Conservation (phyloP, 345 rosid genomes). For the Leavenworthia alabamica region DNA sequence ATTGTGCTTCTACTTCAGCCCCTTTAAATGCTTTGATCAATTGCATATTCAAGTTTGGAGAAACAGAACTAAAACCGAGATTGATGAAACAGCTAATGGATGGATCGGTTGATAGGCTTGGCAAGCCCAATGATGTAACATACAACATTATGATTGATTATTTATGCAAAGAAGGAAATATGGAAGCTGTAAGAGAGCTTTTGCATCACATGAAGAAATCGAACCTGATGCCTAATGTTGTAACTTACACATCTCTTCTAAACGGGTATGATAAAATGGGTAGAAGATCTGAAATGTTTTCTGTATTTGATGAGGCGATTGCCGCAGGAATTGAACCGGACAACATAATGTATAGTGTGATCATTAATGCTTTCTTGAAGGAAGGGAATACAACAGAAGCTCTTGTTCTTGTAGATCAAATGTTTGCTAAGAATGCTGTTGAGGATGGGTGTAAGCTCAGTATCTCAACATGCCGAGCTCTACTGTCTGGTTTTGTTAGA, state of each 20-base stretch:
- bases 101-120: conserved; percentile 35
- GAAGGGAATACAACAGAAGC: conserved; percentile 48
- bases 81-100: conserved; percentile 40
- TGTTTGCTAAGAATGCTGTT: conserved; percentile 37
- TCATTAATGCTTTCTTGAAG: conserved; percentile 43
- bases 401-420: conserved; percentile 44
- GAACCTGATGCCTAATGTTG: conserved; percentile 43
- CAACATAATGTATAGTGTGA: conserved; percentile 43
- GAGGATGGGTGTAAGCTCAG: conserved; percentile 43
- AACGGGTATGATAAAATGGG: conserved; percentile 45
- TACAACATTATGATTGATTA: conserved; percentile 61
- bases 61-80: conserved; percentile 27
- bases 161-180: conserved; percentile 49
- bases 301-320: conserved; percentile 55
- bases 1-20: conserved; percentile 35
- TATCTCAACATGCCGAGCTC: conserved; percentile 38
- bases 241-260: conserved; percentile 56
- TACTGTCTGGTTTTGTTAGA: conserved; percentile 43
- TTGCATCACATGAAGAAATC: conserved; percentile 46
- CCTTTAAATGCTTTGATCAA: conserved; percentile 58
- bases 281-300: conserved; percentile 42
- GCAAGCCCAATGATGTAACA: conserved; percentile 54
- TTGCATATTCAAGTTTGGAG: conserved; percentile 55
- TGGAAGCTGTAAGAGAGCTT: conserved; percentile 56
- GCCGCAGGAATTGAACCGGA: conserved; percentile 58